phyloP scores from a whole-genome alignment of 495 filamentous ascomycete species.

The Neurospora sp. region DNA sequence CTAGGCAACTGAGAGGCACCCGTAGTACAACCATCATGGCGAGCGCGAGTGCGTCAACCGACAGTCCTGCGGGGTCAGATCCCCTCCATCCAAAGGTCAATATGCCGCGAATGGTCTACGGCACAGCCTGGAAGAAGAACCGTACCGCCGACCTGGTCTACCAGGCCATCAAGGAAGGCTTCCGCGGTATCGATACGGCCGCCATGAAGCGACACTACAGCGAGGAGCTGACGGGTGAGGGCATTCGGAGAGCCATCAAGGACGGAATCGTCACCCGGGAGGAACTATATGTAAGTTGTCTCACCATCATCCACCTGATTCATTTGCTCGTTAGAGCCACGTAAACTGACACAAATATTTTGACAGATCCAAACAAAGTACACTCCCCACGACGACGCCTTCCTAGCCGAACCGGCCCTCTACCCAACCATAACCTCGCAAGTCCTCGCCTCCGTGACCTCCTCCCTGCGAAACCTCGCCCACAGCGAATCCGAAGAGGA shows the following conservation, averaged over 20 bases:
- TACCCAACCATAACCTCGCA: conserved; percentile 45
- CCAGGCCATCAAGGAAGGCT: conserved; percentile 58
- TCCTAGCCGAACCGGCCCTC: conserved; percentile 49
- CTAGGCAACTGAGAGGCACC: not conserved
- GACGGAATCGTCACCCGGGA: conserved; percentile 47
- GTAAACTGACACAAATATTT: not conserved
- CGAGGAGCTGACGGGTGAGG: conserved; percentile 60
- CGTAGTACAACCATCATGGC: conserved; percentile 3
- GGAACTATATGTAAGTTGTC: conserved; percentile 40
- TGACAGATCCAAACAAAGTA: conserved; percentile 74
- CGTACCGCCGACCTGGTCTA: conserved; percentile 56
- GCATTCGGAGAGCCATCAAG: conserved; percentile 46
- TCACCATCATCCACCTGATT: not conserved
- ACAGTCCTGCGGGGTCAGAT: not conserved
- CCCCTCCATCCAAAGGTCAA: conserved; percentile 4
- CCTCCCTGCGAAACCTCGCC: conserved; percentile 58
- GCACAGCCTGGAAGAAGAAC: conserved; percentile 83
- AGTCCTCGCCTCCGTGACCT: conserved; percentile 53
- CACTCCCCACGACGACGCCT: conserved; percentile 51
- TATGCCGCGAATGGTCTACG: conserved; percentile 61
- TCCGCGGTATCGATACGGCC: conserved; percentile 67
- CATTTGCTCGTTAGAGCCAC: conserved; percentile 1
- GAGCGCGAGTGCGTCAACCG: not conserved
- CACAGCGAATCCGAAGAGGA: conserved; percentile 17
- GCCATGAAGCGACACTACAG: conserved; percentile 73